phyloP scores from a whole-genome alignment of 345 rosid genomes.

The Xanthoceras sorbifolium region DNA sequence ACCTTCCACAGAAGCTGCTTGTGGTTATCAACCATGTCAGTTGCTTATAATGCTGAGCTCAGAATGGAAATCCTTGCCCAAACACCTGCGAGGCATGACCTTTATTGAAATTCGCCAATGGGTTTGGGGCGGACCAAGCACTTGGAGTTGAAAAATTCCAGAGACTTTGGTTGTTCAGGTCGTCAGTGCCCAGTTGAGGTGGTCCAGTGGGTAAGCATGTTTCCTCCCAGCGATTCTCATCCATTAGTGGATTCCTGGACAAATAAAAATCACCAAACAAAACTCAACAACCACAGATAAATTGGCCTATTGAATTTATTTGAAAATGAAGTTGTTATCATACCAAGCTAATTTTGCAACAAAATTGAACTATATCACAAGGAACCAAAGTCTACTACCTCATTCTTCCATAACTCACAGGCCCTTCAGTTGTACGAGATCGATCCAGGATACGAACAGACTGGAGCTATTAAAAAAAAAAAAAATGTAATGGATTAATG shows the following conservation, averaged over 20 bases:
- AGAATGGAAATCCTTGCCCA: not conserved
- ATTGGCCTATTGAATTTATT: not conserved
- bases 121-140: not conserved
- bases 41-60: too few relatives aligned
- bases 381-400: slow-evolving; percentile 14
- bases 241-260: slow-evolving; percentile 6
- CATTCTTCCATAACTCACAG: not conserved
- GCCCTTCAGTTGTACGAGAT: not conserved
- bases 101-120: not conserved
- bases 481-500: not conserved
- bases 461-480: slow-evolving; percentile 1
- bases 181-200: slow-evolving; percentile 1
- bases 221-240: not conserved
- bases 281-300: not conserved
- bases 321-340: too few relatives aligned
- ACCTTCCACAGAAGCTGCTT: not conserved
- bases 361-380: not conserved
- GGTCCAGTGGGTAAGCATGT: not conserved
- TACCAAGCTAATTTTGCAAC: not conserved
- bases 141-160: slow-evolving; percentile 1
- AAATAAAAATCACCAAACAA: not conserved
- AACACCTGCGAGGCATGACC: not conserved
- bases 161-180: not conserved
- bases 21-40: not conserved
- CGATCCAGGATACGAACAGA: not conserved